Evolutionary conservation across 2,329 filamentous ascomycete genomes (phyloP), one percentile per base, ranked within the genome.

Genomic region (Orbilia quercus): DNA sequence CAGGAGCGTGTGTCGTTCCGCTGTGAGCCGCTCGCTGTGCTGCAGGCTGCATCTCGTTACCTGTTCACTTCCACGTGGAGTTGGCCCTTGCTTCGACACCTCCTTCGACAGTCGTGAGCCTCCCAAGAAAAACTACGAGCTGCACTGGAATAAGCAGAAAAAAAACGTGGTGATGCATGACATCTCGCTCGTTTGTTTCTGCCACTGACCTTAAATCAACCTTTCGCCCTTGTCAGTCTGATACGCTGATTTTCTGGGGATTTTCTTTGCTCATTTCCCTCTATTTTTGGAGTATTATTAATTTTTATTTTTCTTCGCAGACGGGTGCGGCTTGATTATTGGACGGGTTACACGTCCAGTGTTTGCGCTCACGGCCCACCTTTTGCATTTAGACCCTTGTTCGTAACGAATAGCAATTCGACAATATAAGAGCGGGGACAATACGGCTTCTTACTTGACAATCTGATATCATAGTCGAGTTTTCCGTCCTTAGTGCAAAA

Each of bases 31-130:
- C n/a, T n/a, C n/a, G n/a, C n/a, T n/a, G n/a, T n/a, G n/a, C 34
- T 44, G 63, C 50, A 58, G 62, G 62, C 45, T 66, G 53, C 63
- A 59, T 53, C 18, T 53, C 53, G 63, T 47, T 42, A 51, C 31
- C 51, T 65, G 50, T 65, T 51, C n/a, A n/a, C n/a, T 50, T 58
- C 63, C 63, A 67, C 63, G 63, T 67, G 63, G 63, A 48, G 48
- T 7, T 53, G 53, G 63, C 63, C 63, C 63, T 67, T 59, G 53
- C 63, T 53, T 57, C 16, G 31, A 34, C 40, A 38, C 54, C 28
- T n/a, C 16, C 3, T 12, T 42, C 38, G 12, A 42, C 38, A n/a
- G 12, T n/a, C n/a, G 34, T n/a, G n/a, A n/a, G n/a, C n/a, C n/a
- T n/a, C n/a, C n/a, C n/a, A n/a, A n/a, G n/a, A n/a, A n/a, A n/a